Conservation (phyloP, 495 filamentous ascomycete species). For the Aspergillus cavernicola region DNA sequence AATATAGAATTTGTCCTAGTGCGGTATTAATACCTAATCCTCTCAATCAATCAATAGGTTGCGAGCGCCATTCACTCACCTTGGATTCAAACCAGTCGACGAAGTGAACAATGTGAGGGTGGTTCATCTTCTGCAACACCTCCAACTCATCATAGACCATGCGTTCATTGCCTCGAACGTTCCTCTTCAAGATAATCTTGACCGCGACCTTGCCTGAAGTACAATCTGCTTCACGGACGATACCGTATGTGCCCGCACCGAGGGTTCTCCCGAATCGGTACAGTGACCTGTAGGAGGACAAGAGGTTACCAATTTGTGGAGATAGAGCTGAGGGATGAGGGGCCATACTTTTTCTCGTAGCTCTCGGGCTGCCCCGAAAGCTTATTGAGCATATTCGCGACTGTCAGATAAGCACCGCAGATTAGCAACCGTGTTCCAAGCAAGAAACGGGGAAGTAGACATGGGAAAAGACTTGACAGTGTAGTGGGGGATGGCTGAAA, state of each 20-base stretch:
- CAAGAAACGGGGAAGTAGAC: neutral
- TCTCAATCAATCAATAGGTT: too few relatives aligned
- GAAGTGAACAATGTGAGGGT: slow-evolving; percentile 96
- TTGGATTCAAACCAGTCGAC: slow-evolving; percentile 99
- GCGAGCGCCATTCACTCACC: too few relatives aligned
- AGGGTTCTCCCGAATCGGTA: slow-evolving; percentile 92
- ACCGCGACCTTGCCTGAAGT: slow-evolving; percentile 84
- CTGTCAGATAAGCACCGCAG: slow-evolving; percentile 39
- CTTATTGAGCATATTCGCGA: slow-evolving; percentile 92
- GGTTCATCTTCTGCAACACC: slow-evolving; percentile 83
- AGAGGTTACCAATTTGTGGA: slow-evolving; percentile 10
- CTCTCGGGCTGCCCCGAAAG: slow-evolving; percentile 95
- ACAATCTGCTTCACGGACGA: slow-evolving; percentile 87
- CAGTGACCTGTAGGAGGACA: slow-evolving; percentile 54
- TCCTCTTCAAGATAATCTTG: slow-evolving; percentile 99
- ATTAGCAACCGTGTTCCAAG: slow-evolving; percentile 27
- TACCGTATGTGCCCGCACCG: slow-evolving; percentile 96
- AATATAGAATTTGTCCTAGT: slow-evolving; percentile 98
- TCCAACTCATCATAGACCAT: slow-evolving; percentile 98
- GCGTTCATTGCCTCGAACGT: slow-evolving; percentile 93
- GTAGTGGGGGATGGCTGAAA: neutral
- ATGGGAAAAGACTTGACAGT: neutral
- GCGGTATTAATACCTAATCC: slow-evolving; percentile 13
- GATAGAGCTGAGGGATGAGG: neutral
- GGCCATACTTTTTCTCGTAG: slow-evolving; percentile 90